phyloP scores from a whole-genome alignment of 2,329 filamentous ascomycete species.

The Hypoxylon sp. region DNA sequence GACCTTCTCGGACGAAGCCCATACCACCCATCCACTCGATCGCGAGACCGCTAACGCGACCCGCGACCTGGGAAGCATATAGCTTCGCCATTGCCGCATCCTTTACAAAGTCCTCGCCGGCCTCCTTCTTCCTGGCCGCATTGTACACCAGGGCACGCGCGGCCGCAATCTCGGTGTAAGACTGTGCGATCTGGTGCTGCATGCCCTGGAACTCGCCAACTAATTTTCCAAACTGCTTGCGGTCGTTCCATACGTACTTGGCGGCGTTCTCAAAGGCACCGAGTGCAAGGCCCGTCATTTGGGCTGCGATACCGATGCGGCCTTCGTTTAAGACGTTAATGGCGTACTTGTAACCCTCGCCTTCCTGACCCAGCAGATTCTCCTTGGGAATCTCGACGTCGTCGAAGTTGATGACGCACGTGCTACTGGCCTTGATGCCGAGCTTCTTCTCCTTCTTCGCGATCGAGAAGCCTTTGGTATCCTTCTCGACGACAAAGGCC shows the following conservation, averaged over 20 bases:
- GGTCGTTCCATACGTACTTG: conserved; percentile 97
- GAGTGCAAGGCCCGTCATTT: conserved; percentile 97
- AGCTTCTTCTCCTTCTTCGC: conserved; percentile 99
- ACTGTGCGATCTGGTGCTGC: conserved; percentile 98
- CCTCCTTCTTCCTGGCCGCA: conserved; percentile 97
- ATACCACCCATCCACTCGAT: conserved; percentile 99
- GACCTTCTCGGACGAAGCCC: conserved; percentile 96
- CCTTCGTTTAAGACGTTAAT: conserved; percentile 96
- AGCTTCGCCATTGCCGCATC: conserved; percentile 99
- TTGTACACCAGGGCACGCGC: conserved; percentile 96
- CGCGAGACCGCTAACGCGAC: conserved; percentile 85
- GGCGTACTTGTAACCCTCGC: conserved; percentile 97
- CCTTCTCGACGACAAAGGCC: conserved; percentile 95
- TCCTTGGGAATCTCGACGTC: conserved; percentile 91
- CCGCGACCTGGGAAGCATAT: conserved; percentile 92
- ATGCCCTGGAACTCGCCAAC: conserved; percentile 99
- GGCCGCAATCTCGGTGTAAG: conserved; percentile 92
- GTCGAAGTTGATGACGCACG: conserved; percentile 97
- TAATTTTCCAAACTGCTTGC: conserved; percentile 93
- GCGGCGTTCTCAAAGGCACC: conserved; percentile 97
- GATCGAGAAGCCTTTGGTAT: conserved; percentile 88
- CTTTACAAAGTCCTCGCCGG: conserved; percentile 92
- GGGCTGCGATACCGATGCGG: conserved; percentile 95
- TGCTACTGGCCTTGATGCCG: conserved; percentile 94
- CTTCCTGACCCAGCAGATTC: conserved; percentile 89